These are phyloP conservation scores for Lactuca sativa DNA, from an alignment of 129 eudicot species.

Conservation along the genomic window DNA sequence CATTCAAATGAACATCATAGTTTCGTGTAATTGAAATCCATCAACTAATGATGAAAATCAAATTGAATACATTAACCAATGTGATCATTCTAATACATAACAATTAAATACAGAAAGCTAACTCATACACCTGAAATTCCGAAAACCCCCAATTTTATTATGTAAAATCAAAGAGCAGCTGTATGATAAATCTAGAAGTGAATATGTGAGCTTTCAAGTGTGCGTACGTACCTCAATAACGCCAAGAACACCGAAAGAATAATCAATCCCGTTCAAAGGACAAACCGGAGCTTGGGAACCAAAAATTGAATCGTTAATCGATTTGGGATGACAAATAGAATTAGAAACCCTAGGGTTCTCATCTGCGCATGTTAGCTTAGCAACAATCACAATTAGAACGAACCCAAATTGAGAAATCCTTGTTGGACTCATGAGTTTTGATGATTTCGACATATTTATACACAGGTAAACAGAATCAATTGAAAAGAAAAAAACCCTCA, in stretches of 20 bases:
- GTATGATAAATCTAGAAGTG: background rate
- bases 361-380: slow-evolving; percentile 43
- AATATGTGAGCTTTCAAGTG: background rate
- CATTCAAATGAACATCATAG: slow-evolving; percentile 8
- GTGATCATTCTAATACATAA: slow-evolving; percentile 1
- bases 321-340: slow-evolving; percentile 36
- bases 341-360: slow-evolving; percentile 39
- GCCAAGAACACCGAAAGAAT: slow-evolving; percentile 34
- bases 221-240: slow-evolving; percentile 53
- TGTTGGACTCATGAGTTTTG: slow-evolving; percentile 10
- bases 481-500: background rate
- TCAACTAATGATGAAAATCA: background rate
- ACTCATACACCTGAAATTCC: background rate
- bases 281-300: slow-evolving; percentile 36
- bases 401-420: slow-evolving; percentile 39
- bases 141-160: slow-evolving; percentile 4
- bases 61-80: background rate
- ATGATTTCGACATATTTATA: slow-evolving; percentile 14
- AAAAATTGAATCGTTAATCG: slow-evolving; percentile 49
- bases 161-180: background rate
- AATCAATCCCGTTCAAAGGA: slow-evolving; percentile 26
- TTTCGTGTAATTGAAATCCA: background rate
- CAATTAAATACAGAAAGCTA: background rate
- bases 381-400: slow-evolving; percentile 38
- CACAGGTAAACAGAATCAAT: background rate